Percentiles rank a stretch among this genome's conserved stretches.
These are phyloP conservation scores for Quaeritorhiza haematococci DNA, from an alignment of 371 early-diverging fungal genomes.

Conservation along the genomic window DNA sequence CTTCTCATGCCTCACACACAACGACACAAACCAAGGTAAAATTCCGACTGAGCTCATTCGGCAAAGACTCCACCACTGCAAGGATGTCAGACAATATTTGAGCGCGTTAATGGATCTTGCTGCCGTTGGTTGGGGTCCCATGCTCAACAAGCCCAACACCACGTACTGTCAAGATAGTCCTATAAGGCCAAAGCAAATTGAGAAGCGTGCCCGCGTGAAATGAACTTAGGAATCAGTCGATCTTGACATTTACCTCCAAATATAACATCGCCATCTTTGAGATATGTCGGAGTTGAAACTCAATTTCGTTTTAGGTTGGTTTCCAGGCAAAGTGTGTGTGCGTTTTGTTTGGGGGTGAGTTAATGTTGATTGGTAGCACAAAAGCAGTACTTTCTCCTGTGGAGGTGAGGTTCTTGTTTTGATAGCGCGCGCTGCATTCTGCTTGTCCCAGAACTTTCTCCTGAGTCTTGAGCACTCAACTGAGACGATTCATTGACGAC, in stretches of 20 bases:
- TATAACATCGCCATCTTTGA: constrained; percentile 12
- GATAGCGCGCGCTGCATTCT: too few relatives aligned
- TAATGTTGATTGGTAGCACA: too few relatives aligned
- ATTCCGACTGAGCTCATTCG: constrained; percentile 81
- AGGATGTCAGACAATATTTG: neutral
- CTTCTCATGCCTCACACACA: too few relatives aligned
- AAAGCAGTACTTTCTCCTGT: too few relatives aligned
- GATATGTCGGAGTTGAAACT: neutral
- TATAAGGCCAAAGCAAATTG: constrained; percentile 22
- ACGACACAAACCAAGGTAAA: constrained; percentile 57
- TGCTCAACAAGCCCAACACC: neutral
- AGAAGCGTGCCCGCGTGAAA: neutral
- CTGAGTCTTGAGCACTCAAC: too few relatives aligned
- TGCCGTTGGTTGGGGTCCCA: neutral
- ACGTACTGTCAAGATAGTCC: constrained; percentile 86
- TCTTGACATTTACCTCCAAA: constrained; percentile 11
- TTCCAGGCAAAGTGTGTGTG: neutral
- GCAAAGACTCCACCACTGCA: constrained; percentile 77
- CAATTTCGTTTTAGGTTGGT: neutral
- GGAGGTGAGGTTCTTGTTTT: too few relatives aligned
- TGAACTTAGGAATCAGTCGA: neutral
- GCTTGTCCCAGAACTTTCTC: too few relatives aligned
- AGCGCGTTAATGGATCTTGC: neutral
- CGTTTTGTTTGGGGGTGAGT: too few relatives aligned
- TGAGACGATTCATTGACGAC: too few relatives aligned